Conservation (phyloP, 495 filamentous ascomycete genomes). For the Immersiella caudata region DNA sequence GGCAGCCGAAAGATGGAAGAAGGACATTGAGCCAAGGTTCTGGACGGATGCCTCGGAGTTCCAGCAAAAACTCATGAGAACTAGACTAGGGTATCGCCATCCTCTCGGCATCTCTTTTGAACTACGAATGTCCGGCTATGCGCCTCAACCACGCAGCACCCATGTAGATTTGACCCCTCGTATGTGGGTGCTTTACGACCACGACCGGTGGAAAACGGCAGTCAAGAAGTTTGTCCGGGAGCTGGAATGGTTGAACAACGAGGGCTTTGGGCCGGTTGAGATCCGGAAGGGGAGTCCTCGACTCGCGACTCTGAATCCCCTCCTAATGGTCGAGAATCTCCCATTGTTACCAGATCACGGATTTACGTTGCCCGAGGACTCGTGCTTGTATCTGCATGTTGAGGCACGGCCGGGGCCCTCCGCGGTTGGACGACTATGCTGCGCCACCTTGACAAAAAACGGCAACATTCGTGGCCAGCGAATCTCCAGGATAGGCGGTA, state of each 20-base stretch:
- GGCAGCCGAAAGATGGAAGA: neutral
- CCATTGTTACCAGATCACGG: neutral
- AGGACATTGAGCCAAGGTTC: neutral
- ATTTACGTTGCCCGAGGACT: neutral
- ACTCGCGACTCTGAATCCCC: neutral
- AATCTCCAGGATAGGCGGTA: neutral
- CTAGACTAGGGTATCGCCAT: neutral
- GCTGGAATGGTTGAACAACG: neutral
- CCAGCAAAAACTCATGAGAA: neutral
- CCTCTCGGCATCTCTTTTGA: neutral
- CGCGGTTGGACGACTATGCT: neutral
- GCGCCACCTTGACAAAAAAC: neutral
- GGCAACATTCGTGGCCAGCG: neutral
- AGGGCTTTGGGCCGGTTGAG: neutral
- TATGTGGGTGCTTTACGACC: neutral
- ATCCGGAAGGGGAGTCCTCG: neutral
- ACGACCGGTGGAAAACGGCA: neutral
- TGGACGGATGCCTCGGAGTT: neutral
- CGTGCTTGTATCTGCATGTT: neutral
- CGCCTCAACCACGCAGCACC: neutral
- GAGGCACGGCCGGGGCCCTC: neutral
- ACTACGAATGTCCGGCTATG: neutral
- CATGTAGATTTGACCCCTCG: neutral
- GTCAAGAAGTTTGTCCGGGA: neutral
- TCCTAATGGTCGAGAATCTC: neutral